Conservation (phyloP, 768 basidiomycete genomes). For the Chlorophyllum brunneum region DNA sequence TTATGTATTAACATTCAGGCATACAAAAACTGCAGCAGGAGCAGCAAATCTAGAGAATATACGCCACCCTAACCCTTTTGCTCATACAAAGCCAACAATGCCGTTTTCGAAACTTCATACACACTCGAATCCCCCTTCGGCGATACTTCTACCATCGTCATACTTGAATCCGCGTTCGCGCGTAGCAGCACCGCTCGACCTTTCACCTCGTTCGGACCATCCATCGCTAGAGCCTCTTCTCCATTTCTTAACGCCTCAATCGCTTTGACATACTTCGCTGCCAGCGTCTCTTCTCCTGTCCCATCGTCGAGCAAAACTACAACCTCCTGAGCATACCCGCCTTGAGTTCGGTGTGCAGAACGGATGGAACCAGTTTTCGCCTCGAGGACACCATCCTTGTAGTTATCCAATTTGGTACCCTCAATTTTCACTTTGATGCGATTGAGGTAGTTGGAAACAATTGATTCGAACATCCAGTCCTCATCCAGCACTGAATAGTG, state of each 20-base stretch:
- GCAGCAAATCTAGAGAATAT: too few relatives aligned
- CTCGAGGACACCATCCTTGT: constrained; percentile 35
- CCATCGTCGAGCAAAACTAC: constrained; percentile 27
- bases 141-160: constrained; percentile 34
- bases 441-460: constrained; percentile 22
- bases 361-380: constrained; percentile 25
- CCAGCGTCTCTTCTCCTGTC: constrained; percentile 23
- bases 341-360: constrained; percentile 27
- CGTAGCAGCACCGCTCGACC: constrained; percentile 33
- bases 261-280: constrained; percentile 27
- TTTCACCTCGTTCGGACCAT: constrained; percentile 35
- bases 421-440: constrained; percentile 38
- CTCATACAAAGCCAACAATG: constrained; percentile 31
- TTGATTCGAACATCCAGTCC: constrained; percentile 39
- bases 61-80: constrained; percentile 13
- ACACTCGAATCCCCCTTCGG: constrained; percentile 31
- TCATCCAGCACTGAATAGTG: constrained; percentile 22
- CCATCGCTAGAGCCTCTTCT: constrained; percentile 48
- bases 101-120: constrained; percentile 31
- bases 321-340: constrained; percentile 33
- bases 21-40: too few relatives aligned
- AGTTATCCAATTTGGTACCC: constrained; percentile 30
- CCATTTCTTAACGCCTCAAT: constrained; percentile 26
- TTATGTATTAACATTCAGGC: too few relatives aligned
- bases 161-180: constrained; percentile 29